These are phyloP conservation scores for Rhizomucor pusillus DNA, from an alignment of 371 early-diverging fungal species.

Conservation along the genomic window DNA sequence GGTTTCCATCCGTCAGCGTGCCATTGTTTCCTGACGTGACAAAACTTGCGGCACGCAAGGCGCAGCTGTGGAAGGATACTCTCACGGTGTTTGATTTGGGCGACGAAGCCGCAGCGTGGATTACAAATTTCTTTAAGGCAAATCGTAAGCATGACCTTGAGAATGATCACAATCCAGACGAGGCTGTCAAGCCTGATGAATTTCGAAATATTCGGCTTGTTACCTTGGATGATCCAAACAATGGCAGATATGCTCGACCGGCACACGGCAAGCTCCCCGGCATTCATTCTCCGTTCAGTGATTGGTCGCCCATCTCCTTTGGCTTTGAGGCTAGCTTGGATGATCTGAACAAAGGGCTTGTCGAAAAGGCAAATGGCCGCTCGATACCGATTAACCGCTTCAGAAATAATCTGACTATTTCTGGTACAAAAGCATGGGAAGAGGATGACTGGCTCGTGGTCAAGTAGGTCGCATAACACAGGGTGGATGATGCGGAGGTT, in stretches of 20 bases:
- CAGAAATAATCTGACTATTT: constrained; percentile 41
- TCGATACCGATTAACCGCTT: constrained; percentile 40
- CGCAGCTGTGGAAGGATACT: constrained; percentile 31
- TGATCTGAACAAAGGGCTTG: constrained; percentile 27
- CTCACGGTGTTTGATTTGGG: constrained; percentile 43
- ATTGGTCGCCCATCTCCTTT: constrained; percentile 46
- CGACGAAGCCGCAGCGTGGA: constrained; percentile 36
- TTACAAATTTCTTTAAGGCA: constrained; percentile 22
- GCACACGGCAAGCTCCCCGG: constrained; percentile 40
- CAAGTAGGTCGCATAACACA: constrained; percentile 19
- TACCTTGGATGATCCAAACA: constrained; percentile 27
- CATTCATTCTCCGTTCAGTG: constrained; percentile 35
- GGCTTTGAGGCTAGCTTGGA: constrained; percentile 34
- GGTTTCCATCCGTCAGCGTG: constrained; percentile 18
- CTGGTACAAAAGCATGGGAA: constrained; percentile 45
- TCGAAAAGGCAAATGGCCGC: constrained; percentile 24
- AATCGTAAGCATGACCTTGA: constrained; percentile 28
- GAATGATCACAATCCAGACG: constrained; percentile 23
- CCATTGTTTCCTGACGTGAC: constrained; percentile 29
- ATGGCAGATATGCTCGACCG: constrained; percentile 27
- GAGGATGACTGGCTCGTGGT: constrained; percentile 50
- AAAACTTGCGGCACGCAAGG: constrained; percentile 11
- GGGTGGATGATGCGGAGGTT: neutral
- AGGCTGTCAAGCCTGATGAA: constrained; percentile 8
- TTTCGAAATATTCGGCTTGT: constrained; percentile 28